Base-by-base conservation (phyloP, 208 protist genomes). In the Trypanosoma caninum region DNA sequence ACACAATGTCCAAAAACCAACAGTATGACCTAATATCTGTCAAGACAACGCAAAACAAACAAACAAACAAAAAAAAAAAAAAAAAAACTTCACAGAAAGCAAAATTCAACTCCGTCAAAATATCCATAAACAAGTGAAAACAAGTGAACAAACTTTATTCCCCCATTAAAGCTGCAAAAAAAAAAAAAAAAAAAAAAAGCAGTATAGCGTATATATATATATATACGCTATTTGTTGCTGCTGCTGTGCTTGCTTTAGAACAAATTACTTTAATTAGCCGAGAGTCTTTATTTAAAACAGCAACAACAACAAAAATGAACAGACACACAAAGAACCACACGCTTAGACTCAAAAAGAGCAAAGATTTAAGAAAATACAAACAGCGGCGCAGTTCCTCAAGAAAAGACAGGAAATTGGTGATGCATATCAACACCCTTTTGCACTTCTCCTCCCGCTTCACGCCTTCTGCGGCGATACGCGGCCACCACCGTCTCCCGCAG, bases 381-480 rank as follows among this genome's bases (percentile, higher is more conserved):
- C 3, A 27, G 16, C 16, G 10, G 31, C n/a, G n/a, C n/a, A n/a
- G 6, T 8, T 4, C n/a, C 2, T 68, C 56, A 72, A 10, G 77
- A 79, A 55, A 92, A 84, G 14, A 67, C 58, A 0, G 88, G 88
- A 45, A 95, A 95, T 68, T 80, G 44, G 50, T 95, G 85, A 13
- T 69, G 68, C 79, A 95, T 87, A 59, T 95, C 70, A 5, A 88
- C 84, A 0, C 78, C 82, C 25, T 88, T 90, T 20, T 71, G 74
- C 53, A 45, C 54, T 48, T 71, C 70, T 30, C 82, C 70, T 18
- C 70, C 69, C 34, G 42, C 72, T n/a, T n/a, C n/a, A 20, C 76
- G 74, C 47, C 73, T 71, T 44, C 81, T 92, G 35, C 72, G 72
- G 62, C 84, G 76, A 50, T 95, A 95, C 16, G 88, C 80, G 30